These are phyloP conservation scores for Pyrenophora tritici-repentis DNA, from an alignment of 2,329 filamentous ascomycete genomes.

Conservation along the genomic window DNA sequence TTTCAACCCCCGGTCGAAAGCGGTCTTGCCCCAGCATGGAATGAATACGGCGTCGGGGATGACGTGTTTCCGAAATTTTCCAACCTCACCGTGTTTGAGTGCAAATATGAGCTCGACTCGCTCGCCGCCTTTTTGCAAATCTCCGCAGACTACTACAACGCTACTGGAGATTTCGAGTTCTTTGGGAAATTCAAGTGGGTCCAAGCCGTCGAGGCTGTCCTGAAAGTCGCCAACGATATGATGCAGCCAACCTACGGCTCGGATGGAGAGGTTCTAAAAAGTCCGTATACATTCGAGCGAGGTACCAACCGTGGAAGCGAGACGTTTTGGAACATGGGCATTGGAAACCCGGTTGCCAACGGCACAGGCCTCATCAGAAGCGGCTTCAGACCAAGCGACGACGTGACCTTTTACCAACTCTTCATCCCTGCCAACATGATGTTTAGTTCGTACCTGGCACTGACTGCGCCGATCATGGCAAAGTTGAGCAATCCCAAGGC, in stretches of 20 bases:
- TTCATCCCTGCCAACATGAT: slow-evolving; percentile 68
- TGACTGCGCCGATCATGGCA: slow-evolving; percentile 59
- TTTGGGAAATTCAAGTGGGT: slow-evolving; percentile 57
- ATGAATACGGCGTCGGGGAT: slow-evolving; percentile 49
- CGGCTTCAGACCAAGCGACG: slow-evolving; percentile 57
- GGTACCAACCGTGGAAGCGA: slow-evolving; percentile 53
- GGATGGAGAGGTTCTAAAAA: slow-evolving; percentile 50
- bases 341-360: slow-evolving; percentile 56
- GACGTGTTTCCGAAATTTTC: slow-evolving; percentile 51
- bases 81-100: slow-evolving; percentile 55
- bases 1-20: slow-evolving; percentile 59
- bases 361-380: slow-evolving; percentile 56
- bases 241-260: slow-evolving; percentile 55
- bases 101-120: slow-evolving; percentile 61
- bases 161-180: slow-evolving; percentile 54
- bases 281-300: slow-evolving; percentile 55
- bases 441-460: slow-evolving; percentile 67
- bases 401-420: slow-evolving; percentile 56
- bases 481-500: slow-evolving; percentile 51
- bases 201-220: slow-evolving; percentile 51
- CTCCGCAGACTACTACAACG: slow-evolving; percentile 55
- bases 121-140: slow-evolving; percentile 58
- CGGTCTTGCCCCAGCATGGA: slow-evolving; percentile 46
- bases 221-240: slow-evolving; percentile 54
- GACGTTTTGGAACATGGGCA: slow-evolving; percentile 59